phyloP scores from a whole-genome alignment of 768 basidiomycete genomes.

The Russula sp. region DNA sequence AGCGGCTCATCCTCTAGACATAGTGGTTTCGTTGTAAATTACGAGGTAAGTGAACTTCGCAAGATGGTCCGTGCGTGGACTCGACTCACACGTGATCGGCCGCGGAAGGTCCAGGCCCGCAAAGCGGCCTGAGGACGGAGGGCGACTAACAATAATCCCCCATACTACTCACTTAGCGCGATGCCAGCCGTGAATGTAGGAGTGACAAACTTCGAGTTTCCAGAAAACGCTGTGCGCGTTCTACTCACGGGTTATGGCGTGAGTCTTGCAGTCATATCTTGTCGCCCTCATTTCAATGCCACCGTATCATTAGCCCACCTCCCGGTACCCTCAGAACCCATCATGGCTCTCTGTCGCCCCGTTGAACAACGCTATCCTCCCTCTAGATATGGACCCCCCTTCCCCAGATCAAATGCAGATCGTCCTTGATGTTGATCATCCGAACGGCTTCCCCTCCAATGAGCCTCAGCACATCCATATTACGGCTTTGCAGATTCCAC shows the following conservation, averaged over 20 bases:
- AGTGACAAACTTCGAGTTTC: slow-evolving; percentile 13
- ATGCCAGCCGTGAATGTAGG: slow-evolving; percentile 20
- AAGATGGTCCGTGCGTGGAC: slow-evolving; percentile 17
- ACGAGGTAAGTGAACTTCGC: neutral
- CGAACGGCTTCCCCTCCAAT: slow-evolving; percentile 26
- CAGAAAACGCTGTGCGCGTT: slow-evolving; percentile 40
- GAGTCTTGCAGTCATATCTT: slow-evolving; percentile 33
- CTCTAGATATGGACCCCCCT: slow-evolving; percentile 22
- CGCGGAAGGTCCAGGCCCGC: neutral
- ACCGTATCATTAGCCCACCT: slow-evolving; percentile 33
- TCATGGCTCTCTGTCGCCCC: slow-evolving; percentile 70
- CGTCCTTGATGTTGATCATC: slow-evolving; percentile 21
- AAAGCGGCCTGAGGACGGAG: neutral
- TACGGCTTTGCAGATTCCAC: slow-evolving; percentile 56
- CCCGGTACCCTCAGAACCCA: slow-evolving; percentile 46
- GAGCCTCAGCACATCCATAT: slow-evolving; percentile 51
- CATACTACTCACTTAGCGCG: neutral
- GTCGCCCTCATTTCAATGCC: slow-evolving; percentile 27
- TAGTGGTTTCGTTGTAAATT: neutral
- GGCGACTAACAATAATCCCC: neutral
- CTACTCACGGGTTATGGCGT: slow-evolving; percentile 54
- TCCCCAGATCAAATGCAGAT: slow-evolving; percentile 32
- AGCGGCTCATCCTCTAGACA: neutral
- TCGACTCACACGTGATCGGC: slow-evolving; percentile 14
- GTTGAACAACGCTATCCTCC: slow-evolving; percentile 55